Base-by-base conservation (phyloP, 208 protist genomes). In the Wallacemonas collosoma region DNA sequence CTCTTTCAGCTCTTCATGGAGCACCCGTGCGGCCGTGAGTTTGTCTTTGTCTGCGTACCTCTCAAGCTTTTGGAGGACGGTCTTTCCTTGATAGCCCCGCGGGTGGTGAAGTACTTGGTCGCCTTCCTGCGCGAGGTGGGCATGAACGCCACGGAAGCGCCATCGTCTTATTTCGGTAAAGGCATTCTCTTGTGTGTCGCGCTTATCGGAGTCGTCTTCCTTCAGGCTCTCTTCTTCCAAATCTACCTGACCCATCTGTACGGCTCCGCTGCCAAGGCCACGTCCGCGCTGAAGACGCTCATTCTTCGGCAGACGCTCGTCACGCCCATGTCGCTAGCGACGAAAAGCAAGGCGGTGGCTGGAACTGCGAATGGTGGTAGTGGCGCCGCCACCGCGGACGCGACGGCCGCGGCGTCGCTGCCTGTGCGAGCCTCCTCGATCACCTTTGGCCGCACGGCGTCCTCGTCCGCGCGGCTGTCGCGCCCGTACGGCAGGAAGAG, bases 171-270 rank as follows among this genome's bases (percentile, higher is more conserved):
- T 43, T 76, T 89, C 36, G 53, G 70, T 55, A 72, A 73, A 44
- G 86, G 86, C 38, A 54, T 93, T 47, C 39, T 66, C n/a, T 72
- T 90, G 51, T 88, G 85, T 53, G 71, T 64, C 6, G 58, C 77
- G 36, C 68, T 92, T 26, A 77, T 92, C 36, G 57, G 77, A 15
- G 76, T 83, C 9, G 58, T 90, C 35, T 69, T 87, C 38, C 56
- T 79, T 40, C 89, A 90, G 67, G 82, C 76, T 6, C 63, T 94
- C 45, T 72, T 91, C 47, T 89, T 88, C 41, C 89, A 94, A 68
- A 66, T 75, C 50, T 94, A 94, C 73, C 73, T 93, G 44, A 77
- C 72, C 60, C 83, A 93, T 47, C 77, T 94, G 35, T 88, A 94
- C 80, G 58, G 72, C 40, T 68, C 74, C 39, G 73, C 79, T 45